These are phyloP conservation scores for Boletus rex-veris DNA, from an alignment of 768 basidiomycete species.

Conservation along the genomic window DNA sequence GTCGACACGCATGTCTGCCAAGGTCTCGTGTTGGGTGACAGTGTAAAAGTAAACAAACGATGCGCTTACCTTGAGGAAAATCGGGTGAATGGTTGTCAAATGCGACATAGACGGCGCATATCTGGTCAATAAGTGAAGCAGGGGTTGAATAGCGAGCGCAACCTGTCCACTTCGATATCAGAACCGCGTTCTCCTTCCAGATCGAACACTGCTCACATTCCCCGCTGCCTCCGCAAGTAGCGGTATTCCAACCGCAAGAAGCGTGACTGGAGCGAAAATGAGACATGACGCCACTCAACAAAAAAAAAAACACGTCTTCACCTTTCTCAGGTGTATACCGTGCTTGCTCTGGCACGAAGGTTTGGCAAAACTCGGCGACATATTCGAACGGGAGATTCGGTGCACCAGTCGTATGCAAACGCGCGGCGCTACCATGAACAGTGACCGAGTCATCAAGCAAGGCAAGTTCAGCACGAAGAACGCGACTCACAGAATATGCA, in stretches of 20 bases:
- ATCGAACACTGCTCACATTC: constrained; percentile 43
- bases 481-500: constrained; percentile 68
- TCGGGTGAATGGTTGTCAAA: constrained; percentile 67
- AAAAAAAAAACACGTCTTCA: constrained; percentile 22
- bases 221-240: constrained; percentile 45
- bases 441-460: neutral
- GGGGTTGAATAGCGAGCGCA: constrained; percentile 50
- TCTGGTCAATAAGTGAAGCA: constrained; percentile 57
- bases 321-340: constrained; percentile 68
- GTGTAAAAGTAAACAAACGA: neutral
- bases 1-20: constrained; percentile 55
- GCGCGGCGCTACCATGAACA: constrained; percentile 47
- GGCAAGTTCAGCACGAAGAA: neutral
- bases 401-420: constrained; percentile 42
- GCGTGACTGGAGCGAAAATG: constrained; percentile 45
- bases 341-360: constrained; percentile 62
- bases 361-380: constrained; percentile 55
- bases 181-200: neutral
- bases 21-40: neutral
- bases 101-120: constrained; percentile 55
- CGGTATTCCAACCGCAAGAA: constrained; percentile 62
- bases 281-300: neutral
- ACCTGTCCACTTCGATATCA: constrained; percentile 33
- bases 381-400: constrained; percentile 40
- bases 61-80: constrained; percentile 57